These are phyloP conservation scores for Diaporthe citriasiana DNA, from an alignment of 2,329 filamentous ascomycete species.

Conservation along the genomic window DNA sequence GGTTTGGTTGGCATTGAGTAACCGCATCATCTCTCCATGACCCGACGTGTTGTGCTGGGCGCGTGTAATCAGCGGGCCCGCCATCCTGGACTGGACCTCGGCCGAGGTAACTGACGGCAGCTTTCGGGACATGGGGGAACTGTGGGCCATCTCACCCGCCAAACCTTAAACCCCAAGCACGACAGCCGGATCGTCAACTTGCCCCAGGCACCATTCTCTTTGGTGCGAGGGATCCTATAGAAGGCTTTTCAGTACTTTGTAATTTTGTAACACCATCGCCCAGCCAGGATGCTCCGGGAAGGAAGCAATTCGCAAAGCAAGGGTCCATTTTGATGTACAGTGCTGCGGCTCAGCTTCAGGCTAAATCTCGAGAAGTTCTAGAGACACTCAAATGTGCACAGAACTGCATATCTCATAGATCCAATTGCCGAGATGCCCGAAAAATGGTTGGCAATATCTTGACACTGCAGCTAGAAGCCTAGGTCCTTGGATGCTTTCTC, in stretches of 20 bases:
- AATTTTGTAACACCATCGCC: neutral
- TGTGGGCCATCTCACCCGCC: constrained; percentile 15
- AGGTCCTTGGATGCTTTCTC: constrained; percentile 36
- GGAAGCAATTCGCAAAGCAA: no score
- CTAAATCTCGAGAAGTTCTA: neutral
- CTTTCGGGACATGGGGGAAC: constrained; percentile 19
- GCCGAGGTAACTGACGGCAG: constrained; percentile 31
- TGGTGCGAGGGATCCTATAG: neutral
- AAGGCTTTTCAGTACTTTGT: neutral
- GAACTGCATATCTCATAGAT: neutral
- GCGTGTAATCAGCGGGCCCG: constrained; percentile 36
- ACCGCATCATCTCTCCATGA: constrained; percentile 27
- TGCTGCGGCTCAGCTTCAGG: neutral
- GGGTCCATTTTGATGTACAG: neutral
- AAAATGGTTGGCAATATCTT: neutral
- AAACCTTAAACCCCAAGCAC: constrained; percentile 21
- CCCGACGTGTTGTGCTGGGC: constrained; percentile 36
- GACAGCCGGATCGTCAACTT: constrained; percentile 12
- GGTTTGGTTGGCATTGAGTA: constrained; percentile 12
- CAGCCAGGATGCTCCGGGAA: neutral
- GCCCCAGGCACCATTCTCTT: neutral
- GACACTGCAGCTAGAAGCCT: constrained; percentile 25
- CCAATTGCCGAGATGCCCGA: neutral
- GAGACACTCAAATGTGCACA: neutral
- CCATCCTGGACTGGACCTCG: constrained; percentile 36